Evolutionary conservation across 129 eudicot genomes (phyloP).

Genomic region (Logfia minima): DNA sequence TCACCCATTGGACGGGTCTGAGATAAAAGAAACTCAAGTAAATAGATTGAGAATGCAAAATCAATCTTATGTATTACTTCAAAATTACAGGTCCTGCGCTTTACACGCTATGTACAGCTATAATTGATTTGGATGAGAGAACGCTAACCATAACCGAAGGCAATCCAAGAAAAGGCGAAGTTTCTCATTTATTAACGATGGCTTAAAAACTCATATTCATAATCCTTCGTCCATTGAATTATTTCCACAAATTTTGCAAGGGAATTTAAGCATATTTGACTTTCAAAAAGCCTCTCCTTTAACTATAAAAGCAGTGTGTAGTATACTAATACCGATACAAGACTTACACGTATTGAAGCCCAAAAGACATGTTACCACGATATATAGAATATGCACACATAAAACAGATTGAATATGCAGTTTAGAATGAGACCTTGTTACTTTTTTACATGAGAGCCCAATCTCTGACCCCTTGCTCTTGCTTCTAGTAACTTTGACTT

Average conservation of each 20-base stretch:
- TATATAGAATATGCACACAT: constrained; percentile 29
- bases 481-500: constrained; percentile 83
- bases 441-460: constrained; percentile 67
- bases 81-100: constrained; percentile 72
- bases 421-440: constrained; percentile 46
- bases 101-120: constrained; percentile 83
- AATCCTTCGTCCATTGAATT: background rate
- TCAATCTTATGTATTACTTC: background rate
- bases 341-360: background rate
- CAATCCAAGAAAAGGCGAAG: constrained; percentile 60
- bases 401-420: background rate
- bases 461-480: constrained; percentile 69
- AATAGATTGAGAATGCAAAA: background rate
- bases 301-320: background rate
- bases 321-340: constrained; percentile 8
- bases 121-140: constrained; percentile 74
- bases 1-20: too few relatives aligned
- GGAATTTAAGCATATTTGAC: background rate
- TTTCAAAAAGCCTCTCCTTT: background rate
- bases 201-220: constrained; percentile 19
- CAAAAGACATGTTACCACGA: constrained; percentile 14
- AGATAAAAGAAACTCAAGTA: background rate
- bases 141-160: constrained; percentile 61
- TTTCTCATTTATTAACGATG: constrained; percentile 51
- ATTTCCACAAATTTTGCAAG: background rate